These are phyloP conservation scores for Naganishia cerealis DNA, from an alignment of 1,284 basidiomycete genomes.

Conservation along the genomic window DNA sequence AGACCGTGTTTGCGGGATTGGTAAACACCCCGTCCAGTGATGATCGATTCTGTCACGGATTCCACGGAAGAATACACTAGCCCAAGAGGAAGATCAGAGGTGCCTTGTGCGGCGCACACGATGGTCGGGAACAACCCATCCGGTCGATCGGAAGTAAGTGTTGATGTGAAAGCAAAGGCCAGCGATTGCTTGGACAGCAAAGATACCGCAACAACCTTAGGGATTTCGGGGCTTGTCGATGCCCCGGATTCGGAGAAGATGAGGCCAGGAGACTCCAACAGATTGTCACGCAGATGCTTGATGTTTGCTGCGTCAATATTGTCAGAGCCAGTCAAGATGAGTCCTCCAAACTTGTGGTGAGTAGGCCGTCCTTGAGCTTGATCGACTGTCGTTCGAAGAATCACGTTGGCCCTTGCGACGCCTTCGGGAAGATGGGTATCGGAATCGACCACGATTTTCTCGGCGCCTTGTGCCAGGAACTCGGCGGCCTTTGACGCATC, in stretches of 20 bases:
- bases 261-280: conserved; percentile 67
- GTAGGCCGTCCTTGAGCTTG: conserved; percentile 8
- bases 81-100: conserved; percentile 67
- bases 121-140: conserved; percentile 93
- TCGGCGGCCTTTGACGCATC: conserved; percentile 59
- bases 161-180: conserved; percentile 80
- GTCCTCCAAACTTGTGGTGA: conserved; percentile 54
- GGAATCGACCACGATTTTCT: conserved; percentile 73
- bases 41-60: conserved; percentile 82
- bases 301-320: conserved; percentile 37
- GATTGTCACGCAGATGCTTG: conserved; percentile 67
- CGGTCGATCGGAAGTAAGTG: conserved; percentile 78
- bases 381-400: conserved; percentile 13
- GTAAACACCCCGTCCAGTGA: conserved; percentile 88
- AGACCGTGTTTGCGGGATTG: conserved; percentile 93
- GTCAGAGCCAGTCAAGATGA: conserved; percentile 37
- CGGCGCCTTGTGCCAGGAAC: conserved; percentile 70
- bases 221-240: conserved; percentile 58
- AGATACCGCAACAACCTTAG: conserved; percentile 68
- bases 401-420: conserved; percentile 4
- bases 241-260: conserved; percentile 58
- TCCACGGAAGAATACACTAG: conserved; percentile 94
- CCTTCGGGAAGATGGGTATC: conserved; percentile 37
- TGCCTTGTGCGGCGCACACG: conserved; percentile 56
- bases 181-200: conserved; percentile 70